phyloP scores from a whole-genome alignment of 768 basidiomycete genomes.

The Tulasnella sp. region DNA sequence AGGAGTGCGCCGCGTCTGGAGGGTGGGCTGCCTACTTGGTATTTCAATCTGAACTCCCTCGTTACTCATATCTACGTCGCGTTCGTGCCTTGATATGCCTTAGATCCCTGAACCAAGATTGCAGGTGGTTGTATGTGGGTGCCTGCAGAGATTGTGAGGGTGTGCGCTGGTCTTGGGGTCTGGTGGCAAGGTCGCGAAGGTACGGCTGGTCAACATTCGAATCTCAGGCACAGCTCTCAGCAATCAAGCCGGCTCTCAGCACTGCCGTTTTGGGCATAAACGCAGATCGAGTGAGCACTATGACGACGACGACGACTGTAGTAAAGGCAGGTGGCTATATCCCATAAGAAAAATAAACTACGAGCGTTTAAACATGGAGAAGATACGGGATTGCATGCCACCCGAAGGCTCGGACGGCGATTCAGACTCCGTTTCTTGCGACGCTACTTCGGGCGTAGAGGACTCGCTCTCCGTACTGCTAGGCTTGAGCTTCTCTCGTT shows the following conservation, averaged over 20 bases:
- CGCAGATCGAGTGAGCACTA: not conserved
- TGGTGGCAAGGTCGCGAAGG: not conserved
- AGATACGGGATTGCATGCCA: not conserved
- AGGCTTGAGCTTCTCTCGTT: not conserved
- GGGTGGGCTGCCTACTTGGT: no score
- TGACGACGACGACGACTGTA: not conserved
- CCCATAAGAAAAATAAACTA: not conserved
- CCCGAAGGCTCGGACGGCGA: not conserved
- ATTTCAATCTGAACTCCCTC: constrained; percentile 57
- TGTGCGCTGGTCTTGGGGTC: not conserved
- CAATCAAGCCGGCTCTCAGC: not conserved
- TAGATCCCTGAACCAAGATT: not conserved
- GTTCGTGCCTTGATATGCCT: not conserved
- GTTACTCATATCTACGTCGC: constrained; percentile 14
- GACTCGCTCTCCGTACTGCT: not conserved
- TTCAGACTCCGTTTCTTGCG: not conserved
- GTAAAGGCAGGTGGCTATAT: not conserved
- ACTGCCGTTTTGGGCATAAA: not conserved
- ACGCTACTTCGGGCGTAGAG: not conserved
- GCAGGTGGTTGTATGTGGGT: not conserved
- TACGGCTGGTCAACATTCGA: not conserved
- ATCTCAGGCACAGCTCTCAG: constrained; percentile 4
- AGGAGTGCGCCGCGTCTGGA: no score
- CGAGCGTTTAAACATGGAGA: constrained; percentile 4
- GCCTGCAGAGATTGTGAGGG: not conserved